Percentiles rank a stretch among this genome's conserved stretches.
phyloP scores from a whole-genome alignment of 441 rosid genomes.

The Gossypium davidsonii region DNA sequence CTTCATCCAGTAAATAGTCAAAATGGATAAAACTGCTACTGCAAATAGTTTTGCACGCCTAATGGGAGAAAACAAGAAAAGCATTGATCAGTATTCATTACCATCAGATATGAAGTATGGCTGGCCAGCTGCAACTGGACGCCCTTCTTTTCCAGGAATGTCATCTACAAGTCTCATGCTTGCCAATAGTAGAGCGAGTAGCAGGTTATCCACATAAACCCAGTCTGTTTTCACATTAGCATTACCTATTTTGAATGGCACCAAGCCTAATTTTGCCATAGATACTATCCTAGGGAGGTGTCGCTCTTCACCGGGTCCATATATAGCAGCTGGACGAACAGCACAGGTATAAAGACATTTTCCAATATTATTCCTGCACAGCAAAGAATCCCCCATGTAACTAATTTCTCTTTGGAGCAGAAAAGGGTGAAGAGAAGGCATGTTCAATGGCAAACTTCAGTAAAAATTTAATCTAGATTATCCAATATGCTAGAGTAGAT shows the following conservation, averaged over 20 bases:
- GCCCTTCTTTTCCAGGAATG: conserved; percentile 53
- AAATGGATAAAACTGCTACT: neutral
- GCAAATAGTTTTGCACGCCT: neutral
- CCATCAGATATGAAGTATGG: conserved; percentile 92
- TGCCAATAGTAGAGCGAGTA: conserved; percentile 67
- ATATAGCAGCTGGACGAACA: conserved; percentile 86
- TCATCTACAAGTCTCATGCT: conserved; percentile 91
- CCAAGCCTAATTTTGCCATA: conserved; percentile 61
- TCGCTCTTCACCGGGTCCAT: conserved; percentile 93
- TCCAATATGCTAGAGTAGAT: neutral
- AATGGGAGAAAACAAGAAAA: neutral
- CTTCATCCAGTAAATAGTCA: neutral
- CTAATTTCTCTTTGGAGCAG: neutral
- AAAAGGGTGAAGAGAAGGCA: neutral
- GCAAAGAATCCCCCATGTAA: conserved; percentile 6
- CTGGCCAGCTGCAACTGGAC: conserved; percentile 82
- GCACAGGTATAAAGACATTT: conserved; percentile 70
- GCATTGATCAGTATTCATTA: conserved; percentile 17
- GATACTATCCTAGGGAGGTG: conserved; percentile 83
- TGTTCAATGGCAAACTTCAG: neutral
- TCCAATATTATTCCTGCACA: conserved; percentile 41
- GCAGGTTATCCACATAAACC: conserved; percentile 86
- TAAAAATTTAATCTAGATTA: neutral
- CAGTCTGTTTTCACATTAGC: conserved; percentile 73
- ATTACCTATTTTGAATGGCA: conserved; percentile 62